Base-by-base conservation (phyloP, 176 grass and related monocot species). In the Aegilops sharonensis region DNA sequence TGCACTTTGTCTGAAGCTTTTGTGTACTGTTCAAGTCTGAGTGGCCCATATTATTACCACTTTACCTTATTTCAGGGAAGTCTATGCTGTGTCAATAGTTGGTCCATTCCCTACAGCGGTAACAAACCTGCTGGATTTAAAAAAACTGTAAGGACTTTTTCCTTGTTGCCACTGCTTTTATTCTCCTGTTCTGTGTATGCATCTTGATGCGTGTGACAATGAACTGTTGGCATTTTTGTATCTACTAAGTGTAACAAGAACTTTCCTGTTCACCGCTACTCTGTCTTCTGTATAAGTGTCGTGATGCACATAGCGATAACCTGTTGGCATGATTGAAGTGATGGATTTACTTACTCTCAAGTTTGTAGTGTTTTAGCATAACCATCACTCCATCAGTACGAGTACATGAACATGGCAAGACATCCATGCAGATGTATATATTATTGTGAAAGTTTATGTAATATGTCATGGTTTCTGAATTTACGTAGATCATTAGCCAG, bases 31-130 rank as follows among this genome's bases (percentile, higher is more conserved):
- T 83, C 43, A 3, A 67, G 11, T 32, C 27, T 69, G 35, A 80
- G 29, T 84, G 63, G 60, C 24, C 24, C 76, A 75, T 50, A 71
- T 76, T 85, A 4, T 27, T 76, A 77, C n/a, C n/a, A 77, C 5
- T 77, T 25, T 67, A 75, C 50, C 31, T 64, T 87, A 70, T 84
- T 97, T 90, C 94, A 99, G 97, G 86, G 97, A 99, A 90, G 97
- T 99, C 27, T 99, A 99, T 79, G 97, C 92, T 45, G 94, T 97
- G 59, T 99, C 97, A 68, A 99, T 99, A 74, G 94, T 99, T 82
- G 97, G 97, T 40, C 92, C 90, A 69, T 97, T 99, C 71, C 97
- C 97, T 37, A 91, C 94, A 78, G 97, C 97, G 83, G 97, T 99
- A 65, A 99, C 97, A 40, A 99, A 99, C 76, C 90, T 99, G 54